These are phyloP conservation scores for Spinellus fusiger DNA, from an alignment of 192 early-diverging fungal species.

Conservation along the genomic window DNA sequence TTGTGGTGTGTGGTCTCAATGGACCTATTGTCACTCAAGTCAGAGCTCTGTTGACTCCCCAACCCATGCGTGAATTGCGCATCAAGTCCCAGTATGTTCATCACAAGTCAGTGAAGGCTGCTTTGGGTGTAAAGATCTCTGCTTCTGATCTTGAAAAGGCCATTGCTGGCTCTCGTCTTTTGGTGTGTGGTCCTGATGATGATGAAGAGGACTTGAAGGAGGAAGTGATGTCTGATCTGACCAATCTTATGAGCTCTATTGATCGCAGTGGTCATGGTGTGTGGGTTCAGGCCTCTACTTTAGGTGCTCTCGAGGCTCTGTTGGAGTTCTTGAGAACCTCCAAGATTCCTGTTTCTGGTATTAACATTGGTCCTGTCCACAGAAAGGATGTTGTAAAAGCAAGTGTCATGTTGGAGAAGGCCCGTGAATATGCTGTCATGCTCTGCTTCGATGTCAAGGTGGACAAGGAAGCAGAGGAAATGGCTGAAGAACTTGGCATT, in stretches of 20 bases:
- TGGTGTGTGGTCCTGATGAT: constrained; percentile 92
- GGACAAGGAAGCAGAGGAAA: constrained; percentile 81
- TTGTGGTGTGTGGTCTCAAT: constrained; percentile 90
- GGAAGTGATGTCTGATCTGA: constrained; percentile 91
- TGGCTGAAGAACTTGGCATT: constrained; percentile 89
- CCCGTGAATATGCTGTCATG: constrained; percentile 71
- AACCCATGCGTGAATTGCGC: constrained; percentile 94
- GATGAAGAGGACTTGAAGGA: constrained; percentile 94
- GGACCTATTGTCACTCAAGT: constrained; percentile 93
- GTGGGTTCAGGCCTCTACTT: constrained; percentile 96
- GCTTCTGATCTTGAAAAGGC: constrained; percentile 93
- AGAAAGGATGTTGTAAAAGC: constrained; percentile 94
- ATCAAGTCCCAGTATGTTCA: constrained; percentile 95
- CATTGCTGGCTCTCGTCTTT: constrained; percentile 91
- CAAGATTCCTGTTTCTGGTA: constrained; percentile 95
- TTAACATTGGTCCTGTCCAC: constrained; percentile 97
- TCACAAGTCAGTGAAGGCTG: constrained; percentile 94
- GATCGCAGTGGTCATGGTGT: constrained; percentile 88
- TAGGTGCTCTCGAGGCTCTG: constrained; percentile 96
- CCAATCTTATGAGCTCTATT: constrained; percentile 65
- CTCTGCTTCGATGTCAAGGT: constrained; percentile 90
- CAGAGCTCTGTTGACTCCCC: constrained; percentile 95
- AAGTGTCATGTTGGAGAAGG: constrained; percentile 87
- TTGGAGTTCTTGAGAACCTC: constrained; percentile 82
- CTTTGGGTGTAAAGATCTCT: constrained; percentile 92